Percentiles rank a stretch among this genome's conserved stretches.
Evolutionary conservation across 176 grass and related monocot genomes (phyloP).

Genomic region (sorghum (Sorghum bicolor)): DNA sequence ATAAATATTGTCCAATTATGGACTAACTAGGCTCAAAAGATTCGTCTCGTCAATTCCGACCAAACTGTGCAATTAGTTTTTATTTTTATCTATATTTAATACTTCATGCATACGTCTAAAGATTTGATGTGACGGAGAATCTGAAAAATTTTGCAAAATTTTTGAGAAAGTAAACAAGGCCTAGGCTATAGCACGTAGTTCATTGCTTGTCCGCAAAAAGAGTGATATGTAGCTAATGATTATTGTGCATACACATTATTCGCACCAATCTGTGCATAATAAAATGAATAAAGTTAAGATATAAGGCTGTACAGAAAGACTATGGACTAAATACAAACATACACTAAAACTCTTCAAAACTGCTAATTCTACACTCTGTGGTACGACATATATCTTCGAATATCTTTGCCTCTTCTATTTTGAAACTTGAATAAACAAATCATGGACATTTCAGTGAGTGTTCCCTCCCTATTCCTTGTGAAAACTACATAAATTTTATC

Average conservation of each 20-base stretch:
- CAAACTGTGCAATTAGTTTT: too few relatives aligned
- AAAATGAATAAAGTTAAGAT: constrained; percentile 7
- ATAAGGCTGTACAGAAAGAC: constrained; percentile 6
- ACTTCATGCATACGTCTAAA: too few relatives aligned
- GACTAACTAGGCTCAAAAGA: too few relatives aligned
- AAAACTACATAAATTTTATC: constrained; percentile 8
- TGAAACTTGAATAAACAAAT: constrained; percentile 10
- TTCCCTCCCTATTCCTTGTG: background rate
- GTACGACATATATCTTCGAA: background rate
- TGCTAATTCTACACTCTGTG: background rate
- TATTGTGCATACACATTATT: constrained; percentile 27
- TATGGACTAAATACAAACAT: constrained; percentile 14
- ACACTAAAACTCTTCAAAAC: background rate
- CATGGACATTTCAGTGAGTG: constrained; percentile 15
- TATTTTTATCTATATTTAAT: too few relatives aligned
- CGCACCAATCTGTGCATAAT: background rate
- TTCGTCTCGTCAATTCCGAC: too few relatives aligned
- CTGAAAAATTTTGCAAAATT: too few relatives aligned
- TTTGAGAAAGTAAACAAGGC: too few relatives aligned
- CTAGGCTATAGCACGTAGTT: background rate
- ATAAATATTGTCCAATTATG: too few relatives aligned
- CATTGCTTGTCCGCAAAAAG: background rate
- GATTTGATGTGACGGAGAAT: too few relatives aligned
- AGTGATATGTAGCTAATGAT: background rate
- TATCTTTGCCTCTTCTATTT: background rate